phyloP scores from a whole-genome alignment of 192 early-diverging fungal genomes.

The Backusella tuberculispora region DNA sequence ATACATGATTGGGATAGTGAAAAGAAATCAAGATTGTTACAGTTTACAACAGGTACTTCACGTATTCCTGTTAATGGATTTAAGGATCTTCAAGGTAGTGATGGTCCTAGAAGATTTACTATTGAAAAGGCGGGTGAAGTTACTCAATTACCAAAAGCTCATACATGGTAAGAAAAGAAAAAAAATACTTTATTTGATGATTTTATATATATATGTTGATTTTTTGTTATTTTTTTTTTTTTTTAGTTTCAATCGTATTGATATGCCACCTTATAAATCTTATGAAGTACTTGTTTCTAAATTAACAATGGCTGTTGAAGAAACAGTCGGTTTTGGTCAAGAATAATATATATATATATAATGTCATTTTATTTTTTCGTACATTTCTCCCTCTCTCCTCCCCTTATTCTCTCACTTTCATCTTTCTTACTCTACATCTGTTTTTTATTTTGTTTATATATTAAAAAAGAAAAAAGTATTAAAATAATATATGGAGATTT shows the following conservation, averaged over 20 bases:
- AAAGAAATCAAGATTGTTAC: conserved; percentile 92
- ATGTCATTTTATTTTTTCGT: no score
- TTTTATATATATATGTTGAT: neutral
- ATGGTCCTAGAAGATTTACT: conserved; percentile 94
- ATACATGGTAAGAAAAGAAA: conserved; percentile 79
- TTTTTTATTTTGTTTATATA: no score
- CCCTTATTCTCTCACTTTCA: no score
- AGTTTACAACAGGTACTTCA: conserved; percentile 98
- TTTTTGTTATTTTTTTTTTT: conserved; percentile 38
- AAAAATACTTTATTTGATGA: neutral
- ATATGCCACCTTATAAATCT: conserved; percentile 92
- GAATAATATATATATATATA: no score
- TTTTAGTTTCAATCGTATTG: conserved; percentile 92
- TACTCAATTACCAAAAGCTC: conserved; percentile 86
- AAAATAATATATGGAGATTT: no score
- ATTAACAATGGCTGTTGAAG: conserved; percentile 90
- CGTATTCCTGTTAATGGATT: conserved; percentile 99
- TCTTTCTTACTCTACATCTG: no score
- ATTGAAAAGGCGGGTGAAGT: conserved; percentile 94
- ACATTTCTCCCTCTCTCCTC: no score
- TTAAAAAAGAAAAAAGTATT: no score
- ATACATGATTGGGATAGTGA: conserved; percentile 87
- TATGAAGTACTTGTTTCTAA: conserved; percentile 68
- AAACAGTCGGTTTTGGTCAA: conserved; percentile 94
- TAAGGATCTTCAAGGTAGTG: conserved; percentile 96